Evolutionary conservation across 192 early-diverging fungal genomes (phyloP), one percentile per base, ranked within the genome.

Genomic region (Linderina pennispora): DNA sequence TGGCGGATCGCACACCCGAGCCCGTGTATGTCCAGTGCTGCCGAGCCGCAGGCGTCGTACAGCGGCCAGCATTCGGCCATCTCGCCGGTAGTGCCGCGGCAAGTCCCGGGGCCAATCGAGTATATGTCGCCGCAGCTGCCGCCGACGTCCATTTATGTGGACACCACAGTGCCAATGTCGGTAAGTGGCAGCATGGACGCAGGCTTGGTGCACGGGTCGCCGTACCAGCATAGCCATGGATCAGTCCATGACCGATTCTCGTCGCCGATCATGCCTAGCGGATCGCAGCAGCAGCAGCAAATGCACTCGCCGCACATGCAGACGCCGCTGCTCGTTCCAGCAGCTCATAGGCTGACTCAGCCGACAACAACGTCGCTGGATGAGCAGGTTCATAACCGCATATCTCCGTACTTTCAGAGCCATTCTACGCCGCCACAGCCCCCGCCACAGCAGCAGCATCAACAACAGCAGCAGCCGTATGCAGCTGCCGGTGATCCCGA

Each of bases 361-460:
- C 17, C 36, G 8, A 8, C 36, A 13, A 8, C 24, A n/a, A 23
- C 36, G 20, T 18, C 53, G 3, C 20, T 55, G 32, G 53, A 55
- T 26, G 43, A 55, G 33, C 53, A 55, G 6, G 53, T 55, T 7
- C 53, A 45, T n/a, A 48, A 18, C 26, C 53, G 19, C 13, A 24
- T 40, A 6, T 47, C 36, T 13, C 20, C 34, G 25, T 35, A 42
- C 18, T 55, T 42, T 35, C 23, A n/a, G 14, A 10, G 35, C 21
- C 25, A 40, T 4, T 46, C 37, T 7, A 23, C 26, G 18, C 22
- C 36, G 17, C 40, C 18, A 7, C 39, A 20, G 4, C 28, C 43
- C 15, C 58, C 41, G 3, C 31, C 19, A 1, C 56, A 60, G 39
- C 26, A 45, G 5, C 41, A 53, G 18, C 49, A 57, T 22, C 36